phyloP scores from a whole-genome alignment of 139 green algal species.

The Chlamydomonas incerta region DNA sequence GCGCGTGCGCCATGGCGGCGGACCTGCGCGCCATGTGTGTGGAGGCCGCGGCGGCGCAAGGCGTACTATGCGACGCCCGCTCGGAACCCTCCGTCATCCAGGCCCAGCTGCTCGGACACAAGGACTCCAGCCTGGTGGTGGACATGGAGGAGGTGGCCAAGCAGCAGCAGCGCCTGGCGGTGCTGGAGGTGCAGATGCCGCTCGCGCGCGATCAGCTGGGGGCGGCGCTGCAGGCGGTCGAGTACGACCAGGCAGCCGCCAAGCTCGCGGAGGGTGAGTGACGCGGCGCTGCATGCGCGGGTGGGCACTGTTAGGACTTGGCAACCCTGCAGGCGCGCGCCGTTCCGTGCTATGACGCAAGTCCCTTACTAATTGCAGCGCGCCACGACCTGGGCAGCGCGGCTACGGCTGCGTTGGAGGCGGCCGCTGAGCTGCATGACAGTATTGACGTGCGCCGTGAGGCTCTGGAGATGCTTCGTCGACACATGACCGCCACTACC shows the following conservation, averaged over 20 bases:
- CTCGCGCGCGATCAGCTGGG: constrained; percentile 16
- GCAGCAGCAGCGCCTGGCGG: not conserved
- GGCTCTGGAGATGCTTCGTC: not conserved
- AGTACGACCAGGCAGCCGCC: constrained; percentile 15
- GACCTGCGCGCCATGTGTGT: constrained; percentile 12
- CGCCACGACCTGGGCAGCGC: not conserved
- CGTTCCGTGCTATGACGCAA: too few species aligned
- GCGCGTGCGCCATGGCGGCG: not conserved
- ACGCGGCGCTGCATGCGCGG: too few species aligned
- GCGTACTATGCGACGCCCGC: not conserved
- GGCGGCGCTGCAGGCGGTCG: not conserved
- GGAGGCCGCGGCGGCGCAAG: not conserved
- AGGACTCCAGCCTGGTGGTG: not conserved
- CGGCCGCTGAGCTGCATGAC: too few species aligned
- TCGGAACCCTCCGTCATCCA: not conserved
- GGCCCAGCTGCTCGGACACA: constrained; percentile 3
- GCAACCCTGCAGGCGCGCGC: too few species aligned
- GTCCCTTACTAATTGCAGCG: too few species aligned
- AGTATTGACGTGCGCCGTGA: not conserved
- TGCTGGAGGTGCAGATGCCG: constrained; percentile 5
- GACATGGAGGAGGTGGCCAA: not conserved
- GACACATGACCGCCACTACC: not conserved
- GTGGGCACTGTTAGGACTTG: too few species aligned
- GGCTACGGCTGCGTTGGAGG: not conserved
- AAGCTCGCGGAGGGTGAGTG: constrained; percentile 15